phyloP scores from a whole-genome alignment of 228 moss, liverwort and hornwort species.

The Sphagnum fallax region DNA sequence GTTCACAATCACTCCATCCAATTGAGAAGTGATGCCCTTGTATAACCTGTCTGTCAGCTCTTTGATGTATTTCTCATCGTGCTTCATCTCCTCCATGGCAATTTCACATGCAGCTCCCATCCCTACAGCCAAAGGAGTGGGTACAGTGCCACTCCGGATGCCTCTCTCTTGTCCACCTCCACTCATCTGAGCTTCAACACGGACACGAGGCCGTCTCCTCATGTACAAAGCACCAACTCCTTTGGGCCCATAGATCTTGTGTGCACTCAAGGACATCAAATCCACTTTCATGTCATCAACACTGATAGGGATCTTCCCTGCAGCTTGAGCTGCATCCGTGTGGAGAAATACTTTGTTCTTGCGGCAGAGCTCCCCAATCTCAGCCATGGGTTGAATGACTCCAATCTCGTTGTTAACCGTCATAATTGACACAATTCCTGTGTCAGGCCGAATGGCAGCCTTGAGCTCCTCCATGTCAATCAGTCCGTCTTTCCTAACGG shows the following conservation, averaged over 20 bases:
- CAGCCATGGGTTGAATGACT: conserved; percentile 76
- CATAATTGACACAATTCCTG: conserved; percentile 83
- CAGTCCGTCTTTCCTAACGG: conserved; percentile 83
- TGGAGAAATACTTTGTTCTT: conserved; percentile 82
- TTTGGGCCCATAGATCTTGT: conserved; percentile 90
- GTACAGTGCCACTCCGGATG: conserved; percentile 82
- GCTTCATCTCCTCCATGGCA: conserved; percentile 75
- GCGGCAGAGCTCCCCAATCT: conserved; percentile 82
- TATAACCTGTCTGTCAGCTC: conserved; percentile 52
- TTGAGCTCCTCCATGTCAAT: conserved; percentile 66
- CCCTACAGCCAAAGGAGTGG: conserved; percentile 83
- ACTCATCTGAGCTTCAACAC: conserved; percentile 87
- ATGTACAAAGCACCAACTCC: conserved; percentile 85
- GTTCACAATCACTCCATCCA: conserved; percentile 76
- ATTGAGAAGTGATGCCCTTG: conserved; percentile 52
- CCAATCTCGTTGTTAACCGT: conserved; percentile 91
- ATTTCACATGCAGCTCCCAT: conserved; percentile 84
- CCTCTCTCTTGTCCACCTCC: conserved; percentile 98
- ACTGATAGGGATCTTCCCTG: conserved; percentile 75
- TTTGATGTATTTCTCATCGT: conserved; percentile 58
- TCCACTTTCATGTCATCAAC: conserved; percentile 95
- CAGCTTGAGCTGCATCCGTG: conserved; percentile 85
- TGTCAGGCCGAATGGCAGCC: conserved; percentile 87
- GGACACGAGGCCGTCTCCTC: conserved; percentile 84
- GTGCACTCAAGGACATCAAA: conserved; percentile 92